Conservation (phyloP, 345 rosid genomes). For the Carallia brachiata region DNA sequence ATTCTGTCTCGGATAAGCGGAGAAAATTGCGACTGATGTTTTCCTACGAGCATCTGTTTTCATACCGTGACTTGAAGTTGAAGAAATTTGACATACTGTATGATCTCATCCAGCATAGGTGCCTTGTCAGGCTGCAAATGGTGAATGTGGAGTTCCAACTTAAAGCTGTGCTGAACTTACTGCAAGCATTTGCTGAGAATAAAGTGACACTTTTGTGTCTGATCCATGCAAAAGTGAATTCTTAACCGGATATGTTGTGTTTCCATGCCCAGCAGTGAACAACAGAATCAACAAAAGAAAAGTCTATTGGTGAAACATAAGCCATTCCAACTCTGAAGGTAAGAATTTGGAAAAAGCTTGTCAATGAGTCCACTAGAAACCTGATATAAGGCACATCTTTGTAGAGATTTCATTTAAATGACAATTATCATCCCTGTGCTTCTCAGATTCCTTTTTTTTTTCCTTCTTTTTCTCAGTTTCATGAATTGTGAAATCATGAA, state of each 20-base stretch:
- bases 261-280: not conserved
- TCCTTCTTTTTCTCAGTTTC: not conserved
- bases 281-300: no score
- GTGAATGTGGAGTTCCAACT: not conserved
- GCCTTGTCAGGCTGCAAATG: conserved; percentile 26
- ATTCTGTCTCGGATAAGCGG: not conserved
- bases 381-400: no score
- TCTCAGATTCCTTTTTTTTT: not conserved
- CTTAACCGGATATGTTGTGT: not conserved
- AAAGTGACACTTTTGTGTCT: not conserved
- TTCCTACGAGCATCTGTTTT: not conserved
- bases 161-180: not conserved
- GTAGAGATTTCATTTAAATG: no score
- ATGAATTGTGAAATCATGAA: no score
- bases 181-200: conserved; percentile 2
- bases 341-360: no score
- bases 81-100: conserved; percentile 28
- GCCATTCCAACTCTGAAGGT: no score
- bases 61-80: conserved; percentile 25
- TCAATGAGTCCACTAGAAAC: no score
- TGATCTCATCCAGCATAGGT: conserved; percentile 25
- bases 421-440: no score
- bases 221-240: not conserved
- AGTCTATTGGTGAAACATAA: no score
- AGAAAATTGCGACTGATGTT: not conserved